phyloP scores from a whole-genome alignment of 2,329 filamentous ascomycete genomes.

The Grosmannia penicillata region DNA sequence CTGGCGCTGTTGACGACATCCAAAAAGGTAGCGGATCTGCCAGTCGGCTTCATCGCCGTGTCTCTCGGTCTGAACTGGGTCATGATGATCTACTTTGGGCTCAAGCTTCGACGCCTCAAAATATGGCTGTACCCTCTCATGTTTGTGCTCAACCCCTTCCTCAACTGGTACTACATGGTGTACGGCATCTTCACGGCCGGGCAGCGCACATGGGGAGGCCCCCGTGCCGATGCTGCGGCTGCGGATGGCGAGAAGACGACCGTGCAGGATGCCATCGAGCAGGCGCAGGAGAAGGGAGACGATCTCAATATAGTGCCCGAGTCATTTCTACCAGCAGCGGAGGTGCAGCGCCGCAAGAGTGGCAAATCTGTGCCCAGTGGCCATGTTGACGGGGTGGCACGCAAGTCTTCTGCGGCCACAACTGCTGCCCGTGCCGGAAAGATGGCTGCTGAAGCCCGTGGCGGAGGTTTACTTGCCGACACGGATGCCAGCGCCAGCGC shows the following conservation, averaged over 20 bases:
- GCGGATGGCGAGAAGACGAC: slow-evolving; percentile 61
- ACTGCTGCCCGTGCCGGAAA: too few species aligned
- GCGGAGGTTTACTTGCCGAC: too few species aligned
- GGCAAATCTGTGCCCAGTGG: slow-evolving; percentile 8
- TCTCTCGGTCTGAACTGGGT: slow-evolving; percentile 88
- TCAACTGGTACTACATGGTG: slow-evolving; percentile 98
- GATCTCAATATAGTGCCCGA: slow-evolving; percentile 83
- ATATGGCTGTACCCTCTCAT: slow-evolving; percentile 90
- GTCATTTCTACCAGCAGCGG: slow-evolving; percentile 55
- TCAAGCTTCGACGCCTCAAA: slow-evolving; percentile 77
- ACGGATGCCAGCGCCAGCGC: too few species aligned
- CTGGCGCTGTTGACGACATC: slow-evolving; percentile 75
- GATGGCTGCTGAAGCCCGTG: too few species aligned
- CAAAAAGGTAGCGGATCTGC: slow-evolving; percentile 62
- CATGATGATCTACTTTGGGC: slow-evolving; percentile 91
- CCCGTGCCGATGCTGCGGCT: slow-evolving; percentile 72
- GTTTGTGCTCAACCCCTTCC: slow-evolving; percentile 90
- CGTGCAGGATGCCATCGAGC: slow-evolving; percentile 69
- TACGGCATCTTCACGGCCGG: slow-evolving; percentile 93
- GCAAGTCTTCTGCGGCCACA: too few species aligned
- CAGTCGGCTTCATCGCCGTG: slow-evolving; percentile 84
- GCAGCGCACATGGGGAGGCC: slow-evolving; percentile 90
- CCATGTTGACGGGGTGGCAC: slow-evolving; percentile 15
- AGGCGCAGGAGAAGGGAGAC: slow-evolving; percentile 64
- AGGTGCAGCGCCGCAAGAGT: slow-evolving; percentile 17